Base-by-base conservation (phyloP, 805 yeast species). In the Ogataea trehalophila region DNA sequence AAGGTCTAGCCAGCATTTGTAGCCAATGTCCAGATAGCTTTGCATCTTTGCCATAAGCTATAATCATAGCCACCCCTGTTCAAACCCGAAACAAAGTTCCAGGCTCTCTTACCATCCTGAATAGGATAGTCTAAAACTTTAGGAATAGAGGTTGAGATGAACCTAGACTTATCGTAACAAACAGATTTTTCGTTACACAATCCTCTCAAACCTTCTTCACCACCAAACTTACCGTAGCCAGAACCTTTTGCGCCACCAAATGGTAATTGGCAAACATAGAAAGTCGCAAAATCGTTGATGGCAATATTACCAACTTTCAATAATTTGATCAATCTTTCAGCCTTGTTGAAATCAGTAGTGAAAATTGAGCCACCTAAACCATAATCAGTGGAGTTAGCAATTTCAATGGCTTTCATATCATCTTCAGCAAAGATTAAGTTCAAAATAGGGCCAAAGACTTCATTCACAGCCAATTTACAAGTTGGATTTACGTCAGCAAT, bases 161-260 rank as follows among this genome's bases (percentile, higher is more conserved):
- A 79, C 22, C 92, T 82, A 41, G 85, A 77, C 53, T 79, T 81
- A 69, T 94, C 98, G 72, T 79, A 85, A 50, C 96, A 90, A 4
- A 94, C 79, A 39, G 95, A 82, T 62, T 94, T 94, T 46, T 89
- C 87, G 47, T 82, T 75, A 65, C 98, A 92, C 40, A 94, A 72
- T 0, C 97, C 97, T 37, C 88, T 79, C 39, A 94, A 73, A 2
- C 99, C 99, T 72, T 94, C 99, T 63, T 85, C 96, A 41, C 99
- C 99, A 20, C 97, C 96, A 71, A 94, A 94, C 64, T 92, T 92
- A 48, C 99, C 99, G 62, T 90, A 94, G 0, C 99, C 99, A 6
- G 96, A 86, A 41, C 90, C 94, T 56, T 83, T 83, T 26, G 79
- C 79, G 31, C 99, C 99, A 46, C 99, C 99, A 69, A 94, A 94